phyloP scores from a whole-genome alignment of 495 filamentous ascomycete species.

The Lasiosphaeria hispida region DNA sequence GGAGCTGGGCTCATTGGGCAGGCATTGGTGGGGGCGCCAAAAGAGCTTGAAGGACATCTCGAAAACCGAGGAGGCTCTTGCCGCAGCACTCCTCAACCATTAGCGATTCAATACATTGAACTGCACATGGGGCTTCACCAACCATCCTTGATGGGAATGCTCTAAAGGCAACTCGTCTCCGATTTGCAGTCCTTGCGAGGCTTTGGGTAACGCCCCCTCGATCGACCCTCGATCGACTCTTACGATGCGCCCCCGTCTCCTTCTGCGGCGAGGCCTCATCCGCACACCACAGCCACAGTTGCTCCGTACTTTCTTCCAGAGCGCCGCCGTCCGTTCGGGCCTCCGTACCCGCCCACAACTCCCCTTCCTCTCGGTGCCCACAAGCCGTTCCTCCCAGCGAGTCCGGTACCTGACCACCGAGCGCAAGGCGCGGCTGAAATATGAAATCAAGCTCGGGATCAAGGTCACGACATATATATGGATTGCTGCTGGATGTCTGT shows the following conservation, averaged over 20 bases:
- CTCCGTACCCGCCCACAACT: constrained; percentile 63
- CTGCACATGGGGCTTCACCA: no score
- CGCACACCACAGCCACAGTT: constrained; percentile 3
- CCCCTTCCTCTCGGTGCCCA: constrained; percentile 64
- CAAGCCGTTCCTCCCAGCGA: constrained; percentile 47
- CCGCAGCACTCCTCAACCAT: no score
- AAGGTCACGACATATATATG: constrained; percentile 60
- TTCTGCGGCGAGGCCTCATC: constrained; percentile 21
- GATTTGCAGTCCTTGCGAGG: no score
- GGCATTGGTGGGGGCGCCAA: no score
- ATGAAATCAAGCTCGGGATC: constrained; percentile 57
- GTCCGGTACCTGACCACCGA: constrained; percentile 76
- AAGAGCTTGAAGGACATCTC: no score
- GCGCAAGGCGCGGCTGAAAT: constrained; percentile 62
- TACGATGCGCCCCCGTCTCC: constrained; percentile 27
- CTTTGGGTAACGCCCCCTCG: no score
- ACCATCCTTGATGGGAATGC: no score
- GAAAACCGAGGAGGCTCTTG: no score
- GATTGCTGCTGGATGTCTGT: constrained; percentile 50
- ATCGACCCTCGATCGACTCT: background rate
- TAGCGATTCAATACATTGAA: no score
- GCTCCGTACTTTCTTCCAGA: constrained; percentile 28
- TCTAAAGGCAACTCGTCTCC: no score
- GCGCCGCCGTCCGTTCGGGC: constrained; percentile 18
- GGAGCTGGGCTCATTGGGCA: no score